Percentiles rank a stretch among this genome's conserved stretches.
Conservation (phyloP, 495 filamentous ascomycete genomes). For the Cairneyella variabilis region DNA sequence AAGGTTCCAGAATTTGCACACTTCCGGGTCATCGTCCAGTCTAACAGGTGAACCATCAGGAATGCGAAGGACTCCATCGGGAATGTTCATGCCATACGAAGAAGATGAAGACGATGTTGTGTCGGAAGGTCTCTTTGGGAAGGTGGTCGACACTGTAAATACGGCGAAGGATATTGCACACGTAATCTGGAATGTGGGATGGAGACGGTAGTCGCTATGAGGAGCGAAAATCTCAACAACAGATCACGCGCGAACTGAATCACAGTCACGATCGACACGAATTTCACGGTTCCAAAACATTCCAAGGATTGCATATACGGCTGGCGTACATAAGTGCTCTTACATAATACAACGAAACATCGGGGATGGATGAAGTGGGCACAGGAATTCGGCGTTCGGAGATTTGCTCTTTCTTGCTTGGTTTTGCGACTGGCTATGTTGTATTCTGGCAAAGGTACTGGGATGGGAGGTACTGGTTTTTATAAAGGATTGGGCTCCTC, state of each 20-base stretch:
- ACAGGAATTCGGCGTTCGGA: neutral
- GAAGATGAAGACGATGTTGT: conserved; percentile 58
- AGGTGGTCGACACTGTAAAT: conserved; percentile 91
- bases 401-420: neutral
- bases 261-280: neutral
- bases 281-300: neutral
- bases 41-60: conserved; percentile 41
- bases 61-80: conserved; percentile 69
- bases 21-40: conserved; percentile 24
- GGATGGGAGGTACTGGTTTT: neutral
- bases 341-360: conserved; percentile 9
- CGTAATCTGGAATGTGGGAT: conserved; percentile 98
- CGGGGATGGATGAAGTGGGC: neutral
- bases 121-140: conserved; percentile 64
- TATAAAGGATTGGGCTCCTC: conserved; percentile 8
- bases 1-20: conserved; percentile 24
- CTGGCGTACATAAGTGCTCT: conserved; percentile 15
- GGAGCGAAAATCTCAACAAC: conserved; percentile 1
- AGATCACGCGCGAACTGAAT: no score
- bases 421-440: neutral
- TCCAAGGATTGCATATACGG: conserved; percentile 15
- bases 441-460: conserved; percentile 1
- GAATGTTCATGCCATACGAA: conserved; percentile 84
- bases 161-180: conserved; percentile 93
- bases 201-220: conserved; percentile 56